Evolutionary conservation across 495 filamentous ascomycete genomes (phyloP), one percentile per base, ranked within the genome.

Genomic region (Penicillium pancosmium): DNA sequence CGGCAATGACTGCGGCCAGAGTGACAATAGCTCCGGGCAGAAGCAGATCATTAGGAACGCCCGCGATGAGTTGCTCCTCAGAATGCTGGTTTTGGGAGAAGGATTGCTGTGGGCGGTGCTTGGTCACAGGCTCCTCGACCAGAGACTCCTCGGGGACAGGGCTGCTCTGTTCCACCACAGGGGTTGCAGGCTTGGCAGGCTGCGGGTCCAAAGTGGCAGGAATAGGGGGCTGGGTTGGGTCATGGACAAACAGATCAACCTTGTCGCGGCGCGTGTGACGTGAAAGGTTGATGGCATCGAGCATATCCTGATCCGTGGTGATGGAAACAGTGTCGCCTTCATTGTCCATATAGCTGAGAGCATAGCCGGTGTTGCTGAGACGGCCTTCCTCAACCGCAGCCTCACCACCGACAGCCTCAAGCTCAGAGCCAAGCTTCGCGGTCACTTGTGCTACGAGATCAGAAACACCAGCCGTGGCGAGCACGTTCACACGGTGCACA

Each of bases 251-350:
- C 11, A 99, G 80, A 63, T 99, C 93, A 33, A 99, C 94, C 81
- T 98, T 99, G 55, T 96, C 93, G 38, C 84, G 85, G 55, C 78
- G 86, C 47, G 84, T 80, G 15, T 87, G 88, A 47, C 90, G 87
- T 3, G 95, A 88, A 27, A 97, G 83, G 12, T 85, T 76, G 57
- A 99, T 92, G 5, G 94, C 92, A 71, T 99, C 94, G 4, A 93
- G 71, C 38, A 99, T 84, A 69, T 99, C 94, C 55, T 90, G 86
- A 68, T 97, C 92, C 0, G 93, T 97, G 25, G 95, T 99, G 70
- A 99, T 95, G 48, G 92, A 96, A 19, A 99, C 94, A 9, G 93
- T 92, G 68, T 99, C 94, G 40, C 94, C 95, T 66, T 99, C 94
- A 63, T 97, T 92, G 71, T 99, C 94, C 52, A 98, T 79, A 69